These are phyloP conservation scores for Yarrowia sp. DNA, from an alignment of 805 yeast genomes.

Conservation along the genomic window DNA sequence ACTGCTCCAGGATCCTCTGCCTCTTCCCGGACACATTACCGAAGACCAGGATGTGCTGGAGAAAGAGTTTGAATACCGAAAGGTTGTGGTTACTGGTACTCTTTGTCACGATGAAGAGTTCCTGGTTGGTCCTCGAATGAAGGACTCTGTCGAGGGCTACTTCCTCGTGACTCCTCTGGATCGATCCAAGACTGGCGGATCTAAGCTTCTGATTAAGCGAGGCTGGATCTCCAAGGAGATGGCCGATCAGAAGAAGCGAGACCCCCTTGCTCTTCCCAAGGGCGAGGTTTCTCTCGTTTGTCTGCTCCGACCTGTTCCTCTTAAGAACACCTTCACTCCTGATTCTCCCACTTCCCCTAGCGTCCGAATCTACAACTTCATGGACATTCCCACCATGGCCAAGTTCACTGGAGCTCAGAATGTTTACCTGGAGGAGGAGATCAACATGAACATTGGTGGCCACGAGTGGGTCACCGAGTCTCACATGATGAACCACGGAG, in stretches of 20 bases:
- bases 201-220: constrained; percentile 76
- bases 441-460: constrained; percentile 33
- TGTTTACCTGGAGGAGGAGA: constrained; percentile 57
- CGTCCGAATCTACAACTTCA: constrained; percentile 57
- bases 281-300: constrained; percentile 73
- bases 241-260: constrained; percentile 53
- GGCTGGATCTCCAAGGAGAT: constrained; percentile 81
- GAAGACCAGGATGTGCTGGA: constrained; percentile 58
- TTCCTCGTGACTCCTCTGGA: constrained; percentile 76
- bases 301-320: constrained; percentile 64
- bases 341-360: constrained; percentile 64
- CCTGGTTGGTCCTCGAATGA: constrained; percentile 84
- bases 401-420: constrained; percentile 62
- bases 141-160: constrained; percentile 73
- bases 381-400: constrained; percentile 82
- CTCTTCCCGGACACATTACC: constrained; percentile 51
- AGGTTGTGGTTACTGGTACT: constrained; percentile 70
- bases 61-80: constrained; percentile 71
- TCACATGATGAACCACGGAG: constrained; percentile 75
- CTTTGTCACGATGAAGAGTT: constrained; percentile 84
- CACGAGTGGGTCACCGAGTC: constrained; percentile 41
- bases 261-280: constrained; percentile 62
- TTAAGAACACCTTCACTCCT: constrained; percentile 65
- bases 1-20: constrained; percentile 66
- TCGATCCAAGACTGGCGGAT: constrained; percentile 52